Evolutionary conservation across 176 grass and related monocot genomes (phyloP), one percentile per base, ranked within the genome.

Genomic region (Thinopyrum elongatum): DNA sequence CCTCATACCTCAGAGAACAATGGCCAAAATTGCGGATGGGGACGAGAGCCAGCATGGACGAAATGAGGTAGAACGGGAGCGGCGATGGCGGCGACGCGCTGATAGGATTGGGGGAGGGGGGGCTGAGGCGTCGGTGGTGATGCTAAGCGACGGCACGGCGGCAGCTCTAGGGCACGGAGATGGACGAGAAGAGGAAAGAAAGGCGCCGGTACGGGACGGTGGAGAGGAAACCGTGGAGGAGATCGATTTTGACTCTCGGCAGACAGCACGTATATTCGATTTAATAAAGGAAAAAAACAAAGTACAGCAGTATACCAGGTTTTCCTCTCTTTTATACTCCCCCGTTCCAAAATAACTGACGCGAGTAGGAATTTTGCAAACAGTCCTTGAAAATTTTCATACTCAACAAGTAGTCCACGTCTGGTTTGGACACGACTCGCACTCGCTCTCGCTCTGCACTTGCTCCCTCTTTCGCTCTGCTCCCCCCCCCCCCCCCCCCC

Each of bases 181-280:
- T 49, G 35, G 68, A 30, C 19, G 66, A 70, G 72, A 51, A 29
- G 39, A 75, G 42, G 44, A 75, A 74, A 49, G 16, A 46, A 75
- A 75, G 15, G 8, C 25, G 72, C 41, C 71, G 25, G 71, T 16
- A 26, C 71, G 72, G 72, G 26, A 75, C 15, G 71, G 71, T 29
- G 13, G 71, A 29, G 71, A 74, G 44, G 42, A 51, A 30, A 30
- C 44, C 7, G 71, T 74, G 71, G 41, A 74, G 42, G 25, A 74
- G 42, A 74, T 74, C 71, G 71, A 38, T 70, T 69, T 7, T 38
- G 66, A 70, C 71, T 74, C 41, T 49, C 41, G 41, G 47, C 23
- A 16, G 25, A 74, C 7, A 46, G 41, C 41, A 26, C 16, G 16
- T 49, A 27, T 71, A 70, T 70, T 22, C 33, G 66, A 17, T 9